phyloP scores from a whole-genome alignment of 306 rosid species.

The Carpinus viminea region DNA sequence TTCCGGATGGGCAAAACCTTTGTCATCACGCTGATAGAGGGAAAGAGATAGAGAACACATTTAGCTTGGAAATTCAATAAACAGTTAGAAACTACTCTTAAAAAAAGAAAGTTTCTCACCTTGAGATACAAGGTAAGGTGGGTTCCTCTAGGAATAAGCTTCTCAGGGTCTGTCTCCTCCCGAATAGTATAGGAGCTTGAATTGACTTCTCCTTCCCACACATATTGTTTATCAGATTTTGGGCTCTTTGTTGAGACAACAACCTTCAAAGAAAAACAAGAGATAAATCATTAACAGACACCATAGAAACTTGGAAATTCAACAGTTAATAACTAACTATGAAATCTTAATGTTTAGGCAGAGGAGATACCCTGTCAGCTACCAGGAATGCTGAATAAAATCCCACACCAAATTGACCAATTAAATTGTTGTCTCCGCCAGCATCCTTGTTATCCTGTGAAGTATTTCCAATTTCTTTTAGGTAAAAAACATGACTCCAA shows the following conservation, averaged over 20 bases:
- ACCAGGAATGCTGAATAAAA: slow-evolving; percentile 91
- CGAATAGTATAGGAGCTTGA: slow-evolving; percentile 83
- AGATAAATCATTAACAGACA: neutral
- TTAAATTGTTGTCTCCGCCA: slow-evolving; percentile 80
- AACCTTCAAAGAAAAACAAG: slow-evolving; percentile 47
- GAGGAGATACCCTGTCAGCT: slow-evolving; percentile 67
- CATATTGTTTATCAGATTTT: slow-evolving; percentile 80
- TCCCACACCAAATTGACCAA: slow-evolving; percentile 98
- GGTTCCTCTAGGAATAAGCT: slow-evolving; percentile 88
- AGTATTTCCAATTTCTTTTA: slow-evolving; percentile 26
- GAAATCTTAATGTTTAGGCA: neutral
- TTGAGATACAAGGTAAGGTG: slow-evolving; percentile 78
- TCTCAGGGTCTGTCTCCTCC: slow-evolving; percentile 91
- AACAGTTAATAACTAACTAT: neutral
- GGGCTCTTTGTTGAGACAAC: slow-evolving; percentile 94
- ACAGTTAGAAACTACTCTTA: neutral
- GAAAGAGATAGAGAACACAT: neutral
- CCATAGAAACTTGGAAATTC: neutral
- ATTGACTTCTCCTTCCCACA: slow-evolving; percentile 98
- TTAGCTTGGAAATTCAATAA: slow-evolving; percentile 24
- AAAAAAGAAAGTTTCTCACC: slow-evolving; percentile 29
- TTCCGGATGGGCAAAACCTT: slow-evolving; percentile 89
- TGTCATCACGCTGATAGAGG: slow-evolving; percentile 73
- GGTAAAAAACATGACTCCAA: slow-evolving; percentile 17
- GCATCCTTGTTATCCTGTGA: slow-evolving; percentile 87